A percentile compares a stretch with the other conserved stretches of the same genome.
Evolutionary conservation across 352 stramenopile genomes (phyloP).

Genomic region (Phytophthora aleatoria): DNA sequence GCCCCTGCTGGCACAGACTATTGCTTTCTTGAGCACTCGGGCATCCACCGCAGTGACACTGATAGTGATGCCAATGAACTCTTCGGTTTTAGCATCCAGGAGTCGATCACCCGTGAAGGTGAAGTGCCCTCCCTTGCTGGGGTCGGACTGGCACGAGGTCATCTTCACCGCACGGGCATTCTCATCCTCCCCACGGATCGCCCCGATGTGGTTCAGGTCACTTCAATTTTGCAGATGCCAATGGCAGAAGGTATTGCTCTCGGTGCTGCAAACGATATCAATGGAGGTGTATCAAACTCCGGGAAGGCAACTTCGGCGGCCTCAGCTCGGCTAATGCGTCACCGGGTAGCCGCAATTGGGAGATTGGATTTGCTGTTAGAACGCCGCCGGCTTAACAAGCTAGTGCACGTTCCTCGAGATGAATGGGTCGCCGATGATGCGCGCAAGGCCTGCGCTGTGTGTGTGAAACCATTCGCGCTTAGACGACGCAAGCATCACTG

Average conservation of each 20-base stretch:
- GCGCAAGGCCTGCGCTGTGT: conserved; percentile 68
- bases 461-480: conserved; percentile 65
- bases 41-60: conserved; percentile 36
- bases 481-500: conserved; percentile 72
- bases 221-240: conserved; percentile 65
- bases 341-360: conserved; percentile 48
- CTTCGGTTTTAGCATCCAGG: conserved; percentile 72
- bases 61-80: conserved; percentile 16
- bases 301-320: conserved; percentile 17
- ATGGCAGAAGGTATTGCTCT: conserved; percentile 30
- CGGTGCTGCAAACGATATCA: conserved; percentile 31
- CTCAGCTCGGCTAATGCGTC: conserved; percentile 48
- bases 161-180: conserved; percentile 66
- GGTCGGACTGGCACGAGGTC: conserved; percentile 55
- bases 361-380: conserved; percentile 62
- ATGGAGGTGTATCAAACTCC: conserved; percentile 4
- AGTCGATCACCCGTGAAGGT: conserved; percentile 62
- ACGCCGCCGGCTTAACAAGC: conserved; percentile 55
- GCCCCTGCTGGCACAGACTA: conserved; percentile 62
- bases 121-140: conserved; percentile 67
- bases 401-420: conserved; percentile 53
- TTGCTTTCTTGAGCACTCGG: conserved; percentile 79
- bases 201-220: conserved; percentile 65
- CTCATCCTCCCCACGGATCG: conserved; percentile 66
- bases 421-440: conserved; percentile 67